Evolutionary conservation across 352 stramenopile species (phyloP).

Genomic region (Phytophthora megakarya): DNA sequence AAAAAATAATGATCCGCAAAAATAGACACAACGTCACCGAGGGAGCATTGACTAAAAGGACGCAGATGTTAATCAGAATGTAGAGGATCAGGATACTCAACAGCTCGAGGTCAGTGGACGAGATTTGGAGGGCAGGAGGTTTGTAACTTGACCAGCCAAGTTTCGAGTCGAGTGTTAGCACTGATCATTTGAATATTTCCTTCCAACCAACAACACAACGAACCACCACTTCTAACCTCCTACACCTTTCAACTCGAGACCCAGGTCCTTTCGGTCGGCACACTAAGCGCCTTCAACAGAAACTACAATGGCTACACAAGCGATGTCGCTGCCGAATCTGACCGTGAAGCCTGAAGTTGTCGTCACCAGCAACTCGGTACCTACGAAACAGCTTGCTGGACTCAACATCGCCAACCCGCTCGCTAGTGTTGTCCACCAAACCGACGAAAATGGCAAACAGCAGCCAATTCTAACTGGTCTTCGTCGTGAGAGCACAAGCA

Average conservation of each 20-base stretch:
- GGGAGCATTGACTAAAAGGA: no score
- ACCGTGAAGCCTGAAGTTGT: slow-evolving; percentile 29
- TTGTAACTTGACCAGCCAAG: no score
- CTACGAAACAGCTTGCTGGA: slow-evolving; percentile 46
- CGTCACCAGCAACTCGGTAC: slow-evolving; percentile 9
- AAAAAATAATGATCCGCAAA: no score
- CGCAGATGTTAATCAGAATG: no score
- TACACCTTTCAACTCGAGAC: not conserved
- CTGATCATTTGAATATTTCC: slow-evolving; percentile 22
- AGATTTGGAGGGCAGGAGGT: no score
- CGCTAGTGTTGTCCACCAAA: slow-evolving; percentile 68
- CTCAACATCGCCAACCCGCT: slow-evolving; percentile 50
- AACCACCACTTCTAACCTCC: not conserved
- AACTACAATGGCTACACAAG: slow-evolving; percentile 29
- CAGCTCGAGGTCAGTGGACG: no score
- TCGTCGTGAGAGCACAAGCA: slow-evolving; percentile 38
- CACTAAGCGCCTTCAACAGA: slow-evolving; percentile 8
- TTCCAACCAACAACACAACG: not conserved
- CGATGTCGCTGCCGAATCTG: slow-evolving; percentile 31
- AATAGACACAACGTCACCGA: no score
- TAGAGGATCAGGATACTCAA: no score
- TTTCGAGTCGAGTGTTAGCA: no score
- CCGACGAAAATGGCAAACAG: slow-evolving; percentile 67
- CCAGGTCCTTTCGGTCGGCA: slow-evolving; percentile 2
- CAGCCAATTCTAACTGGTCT: slow-evolving; percentile 32